A percentile compares a stretch with the other conserved stretches of the same genome.
Conservation (phyloP, 2,329 filamentous ascomycete genomes). For the Trichoderma simmonsii region DNA sequence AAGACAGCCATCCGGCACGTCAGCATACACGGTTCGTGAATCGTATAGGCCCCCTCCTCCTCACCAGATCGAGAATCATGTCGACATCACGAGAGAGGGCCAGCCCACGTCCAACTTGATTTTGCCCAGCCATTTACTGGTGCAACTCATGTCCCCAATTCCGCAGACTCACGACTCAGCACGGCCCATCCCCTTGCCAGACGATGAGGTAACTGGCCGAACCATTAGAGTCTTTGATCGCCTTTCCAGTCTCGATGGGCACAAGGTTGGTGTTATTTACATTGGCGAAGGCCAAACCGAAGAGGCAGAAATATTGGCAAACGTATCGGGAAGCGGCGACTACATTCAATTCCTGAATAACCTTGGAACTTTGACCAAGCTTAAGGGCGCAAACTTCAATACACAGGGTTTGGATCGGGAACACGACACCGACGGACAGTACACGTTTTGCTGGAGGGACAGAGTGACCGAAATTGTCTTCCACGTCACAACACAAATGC, state of each 20-base stretch:
- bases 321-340: slow-evolving; percentile 80
- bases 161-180: slow-evolving; percentile 56
- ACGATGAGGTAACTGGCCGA: slow-evolving; percentile 65
- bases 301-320: slow-evolving; percentile 82
- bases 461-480: slow-evolving; percentile 93
- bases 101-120: slow-evolving; percentile 57
- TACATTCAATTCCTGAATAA: slow-evolving; percentile 82
- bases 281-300: slow-evolving; percentile 81
- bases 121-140: slow-evolving; percentile 69
- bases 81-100: slow-evolving; percentile 48
- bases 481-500: slow-evolving; percentile 97
- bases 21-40: slow-evolving; percentile 57
- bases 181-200: slow-evolving; percentile 73
- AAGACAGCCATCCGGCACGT: slow-evolving; percentile 66
- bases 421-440: slow-evolving; percentile 76
- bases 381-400: slow-evolving; percentile 85
- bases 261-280: slow-evolving; percentile 94
- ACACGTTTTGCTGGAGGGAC: slow-evolving; percentile 92
- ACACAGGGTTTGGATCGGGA: slow-evolving; percentile 84
- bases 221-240: slow-evolving; percentile 81
- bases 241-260: slow-evolving; percentile 85
- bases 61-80: slow-evolving; percentile 50
- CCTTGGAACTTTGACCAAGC: slow-evolving; percentile 74
- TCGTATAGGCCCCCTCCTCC: slow-evolving; percentile 56
- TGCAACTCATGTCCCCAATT: slow-evolving; percentile 64